A percentile compares a stretch with the other conserved stretches of the same genome.
phyloP scores from a whole-genome alignment of 1,284 basidiomycete genomes.

The Malassezia sp. region DNA sequence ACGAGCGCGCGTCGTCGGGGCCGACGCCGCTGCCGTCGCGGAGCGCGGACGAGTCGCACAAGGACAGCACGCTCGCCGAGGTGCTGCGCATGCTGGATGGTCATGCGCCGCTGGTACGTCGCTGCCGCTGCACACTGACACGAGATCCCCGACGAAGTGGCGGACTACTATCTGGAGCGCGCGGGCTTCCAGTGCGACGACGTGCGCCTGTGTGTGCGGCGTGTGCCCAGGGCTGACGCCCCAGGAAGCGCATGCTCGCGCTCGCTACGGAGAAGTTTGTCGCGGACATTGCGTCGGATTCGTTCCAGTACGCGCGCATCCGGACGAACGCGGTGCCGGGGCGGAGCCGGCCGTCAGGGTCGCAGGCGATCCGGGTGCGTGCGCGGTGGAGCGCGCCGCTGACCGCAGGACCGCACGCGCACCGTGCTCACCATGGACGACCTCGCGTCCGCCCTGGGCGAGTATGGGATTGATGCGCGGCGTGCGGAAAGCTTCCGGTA shows the following conservation, averaged over 20 bases:
- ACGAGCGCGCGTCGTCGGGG: slow-evolving; percentile 25
- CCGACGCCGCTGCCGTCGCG: slow-evolving; percentile 18
- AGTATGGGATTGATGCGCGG: slow-evolving; percentile 60
- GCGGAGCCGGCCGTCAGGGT: slow-evolving; percentile 39
- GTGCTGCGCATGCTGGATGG: slow-evolving; percentile 92
- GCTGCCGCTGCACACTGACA: not conserved
- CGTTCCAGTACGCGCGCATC: slow-evolving; percentile 93
- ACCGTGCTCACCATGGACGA: slow-evolving; percentile 99
- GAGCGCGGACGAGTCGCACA: slow-evolving; percentile 63
- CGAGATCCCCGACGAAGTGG: slow-evolving; percentile 94
- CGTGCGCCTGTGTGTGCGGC: slow-evolving; percentile 33
- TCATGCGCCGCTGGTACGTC: slow-evolving; percentile 73
- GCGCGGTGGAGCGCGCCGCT: too few relatives aligned
- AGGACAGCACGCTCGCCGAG: slow-evolving; percentile 72
- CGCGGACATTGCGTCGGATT: slow-evolving; percentile 89
- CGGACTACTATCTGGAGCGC: slow-evolving; percentile 89
- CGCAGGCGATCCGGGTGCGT: too few relatives aligned
- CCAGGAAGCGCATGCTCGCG: slow-evolving; percentile 70
- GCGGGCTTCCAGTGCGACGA: slow-evolving; percentile 95
- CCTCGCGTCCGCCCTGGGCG: slow-evolving; percentile 73
- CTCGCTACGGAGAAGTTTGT: slow-evolving; percentile 97
- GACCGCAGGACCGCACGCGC: slow-evolving; percentile 61
- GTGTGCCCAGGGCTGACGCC: not conserved
- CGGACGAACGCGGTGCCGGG: slow-evolving; percentile 54
- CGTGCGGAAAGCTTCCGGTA: slow-evolving; percentile 43